Percentiles rank a stretch among this genome's conserved stretches.
phyloP scores from a whole-genome alignment of 345 rosid species.

The Euphorbia tirucalli region DNA sequence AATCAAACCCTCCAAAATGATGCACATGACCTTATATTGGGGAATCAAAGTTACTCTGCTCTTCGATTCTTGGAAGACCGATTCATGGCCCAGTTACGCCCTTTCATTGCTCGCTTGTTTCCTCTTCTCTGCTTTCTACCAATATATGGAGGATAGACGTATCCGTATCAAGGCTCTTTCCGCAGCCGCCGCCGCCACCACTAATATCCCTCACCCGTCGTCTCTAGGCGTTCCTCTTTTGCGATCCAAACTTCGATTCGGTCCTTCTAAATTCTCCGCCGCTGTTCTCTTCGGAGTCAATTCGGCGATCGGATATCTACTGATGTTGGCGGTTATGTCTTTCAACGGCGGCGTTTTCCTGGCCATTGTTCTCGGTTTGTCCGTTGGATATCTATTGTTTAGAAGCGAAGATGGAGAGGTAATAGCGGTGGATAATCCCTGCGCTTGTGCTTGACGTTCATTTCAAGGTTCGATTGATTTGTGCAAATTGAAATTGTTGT shows the following conservation, averaged over 20 bases:
- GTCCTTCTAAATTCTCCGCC: conserved; percentile 8
- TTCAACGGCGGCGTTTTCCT: conserved; percentile 32
- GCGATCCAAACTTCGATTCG: conserved; percentile 3
- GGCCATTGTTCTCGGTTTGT: conserved; percentile 23
- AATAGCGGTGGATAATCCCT: no score
- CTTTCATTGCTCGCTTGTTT: conserved; percentile 26
- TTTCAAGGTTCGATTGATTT: neutral
- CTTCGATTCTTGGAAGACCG: conserved; percentile 31
- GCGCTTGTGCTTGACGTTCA: no score
- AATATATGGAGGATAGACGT: conserved; percentile 34
- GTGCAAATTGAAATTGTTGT: no score
- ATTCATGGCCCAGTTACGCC: conserved; percentile 21
- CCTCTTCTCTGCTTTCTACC: conserved; percentile 31
- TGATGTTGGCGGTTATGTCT: conserved; percentile 36
- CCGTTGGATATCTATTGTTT: conserved; percentile 25
- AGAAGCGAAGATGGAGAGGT: conserved; percentile 20
- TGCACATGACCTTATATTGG: conserved; percentile 40
- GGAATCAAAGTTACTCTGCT: conserved; percentile 26
- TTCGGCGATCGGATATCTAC: conserved; percentile 30
- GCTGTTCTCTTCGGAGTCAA: conserved; percentile 25
- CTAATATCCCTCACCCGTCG: neutral
- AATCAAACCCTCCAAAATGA: conserved; percentile 12
- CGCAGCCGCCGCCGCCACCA: neutral
- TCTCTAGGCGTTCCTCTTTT: conserved; percentile 10
- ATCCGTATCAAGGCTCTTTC: conserved; percentile 24